phyloP scores from a whole-genome alignment of 305 asterid species.

The Withania somnifera region DNA sequence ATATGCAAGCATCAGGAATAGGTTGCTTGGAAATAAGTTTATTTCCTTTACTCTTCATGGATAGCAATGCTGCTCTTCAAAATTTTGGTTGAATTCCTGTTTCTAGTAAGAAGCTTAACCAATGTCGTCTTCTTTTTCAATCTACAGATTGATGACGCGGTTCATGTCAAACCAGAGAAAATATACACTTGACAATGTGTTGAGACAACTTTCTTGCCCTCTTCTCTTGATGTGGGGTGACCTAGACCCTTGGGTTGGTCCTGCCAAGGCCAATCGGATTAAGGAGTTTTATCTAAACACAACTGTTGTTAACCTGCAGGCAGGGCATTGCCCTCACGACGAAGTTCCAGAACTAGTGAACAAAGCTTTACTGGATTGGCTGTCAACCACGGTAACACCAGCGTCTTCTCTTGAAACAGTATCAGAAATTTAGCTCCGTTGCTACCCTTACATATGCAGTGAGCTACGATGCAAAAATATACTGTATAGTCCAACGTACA shows the following conservation, averaged over 20 bases:
- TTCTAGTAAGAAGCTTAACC: not conserved
- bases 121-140: not conserved
- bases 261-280: conserved; percentile 70
- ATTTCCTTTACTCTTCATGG: not conserved
- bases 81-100: not conserved
- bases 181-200: conserved; percentile 63
- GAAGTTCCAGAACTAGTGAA: conserved; percentile 90
- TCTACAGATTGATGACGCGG: conserved; percentile 58
- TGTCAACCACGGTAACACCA: conserved; percentile 22
- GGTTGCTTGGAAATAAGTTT: not conserved
- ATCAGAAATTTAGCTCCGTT: conserved; percentile 13
- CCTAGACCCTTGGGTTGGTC: conserved; percentile 89
- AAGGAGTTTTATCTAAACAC: conserved; percentile 68
- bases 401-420: conserved; percentile 29
- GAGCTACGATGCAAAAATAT: not conserved
- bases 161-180: conserved; percentile 73
- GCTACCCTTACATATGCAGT: not conserved
- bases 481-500: not conserved
- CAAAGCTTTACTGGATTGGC: conserved; percentile 69
- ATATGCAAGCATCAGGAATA: not conserved
- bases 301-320: conserved; percentile 56
- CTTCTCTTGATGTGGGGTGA: conserved; percentile 84
- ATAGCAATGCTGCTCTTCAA: not conserved
- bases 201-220: conserved; percentile 75
- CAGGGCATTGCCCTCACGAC: conserved; percentile 97